Conservation (phyloP, 2,329 filamentous ascomycete species). For the Exserohilum turcica region DNA sequence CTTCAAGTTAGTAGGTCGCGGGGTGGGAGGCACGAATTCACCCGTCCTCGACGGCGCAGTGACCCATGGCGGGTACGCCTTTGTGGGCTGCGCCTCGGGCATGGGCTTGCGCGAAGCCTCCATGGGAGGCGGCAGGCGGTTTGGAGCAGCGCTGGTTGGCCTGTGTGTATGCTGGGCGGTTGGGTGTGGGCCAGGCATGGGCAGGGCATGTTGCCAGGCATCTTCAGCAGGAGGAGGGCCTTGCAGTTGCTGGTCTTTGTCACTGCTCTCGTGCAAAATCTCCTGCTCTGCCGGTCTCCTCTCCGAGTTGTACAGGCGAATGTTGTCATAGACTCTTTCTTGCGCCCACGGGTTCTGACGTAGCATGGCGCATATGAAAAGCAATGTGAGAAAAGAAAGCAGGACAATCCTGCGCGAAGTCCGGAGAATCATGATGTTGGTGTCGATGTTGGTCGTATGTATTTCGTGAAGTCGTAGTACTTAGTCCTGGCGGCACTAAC, state of each 20-base stretch:
- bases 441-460: conserved; percentile 24
- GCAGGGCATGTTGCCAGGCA: conserved; percentile 27
- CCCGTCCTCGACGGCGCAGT: conserved; percentile 24
- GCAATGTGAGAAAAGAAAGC: conserved; percentile 43
- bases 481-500: conserved; percentile 23
- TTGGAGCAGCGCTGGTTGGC: neutral
- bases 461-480: conserved; percentile 5
- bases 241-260: conserved; percentile 4
- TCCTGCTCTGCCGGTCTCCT: conserved; percentile 19
- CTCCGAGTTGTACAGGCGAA: conserved; percentile 27
- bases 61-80: conserved; percentile 32
- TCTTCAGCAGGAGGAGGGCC: conserved; percentile 28
- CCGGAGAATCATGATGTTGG: conserved; percentile 39
- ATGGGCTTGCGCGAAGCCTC: conserved; percentile 2
- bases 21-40: conserved; percentile 21
- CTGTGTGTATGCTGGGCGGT: neutral
- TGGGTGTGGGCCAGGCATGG: conserved; percentile 18
- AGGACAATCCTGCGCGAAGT: conserved; percentile 48
- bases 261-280: conserved; percentile 13
- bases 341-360: conserved; percentile 38
- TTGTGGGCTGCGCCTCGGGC: conserved; percentile 6
- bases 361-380: conserved; percentile 37
- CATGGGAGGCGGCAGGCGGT: conserved; percentile 6
- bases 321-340: conserved; percentile 31
- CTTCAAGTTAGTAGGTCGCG: conserved; percentile 33